Evolutionary conservation across 306 rosid species (phyloP), one percentile per base, ranked within the genome.

Genomic region (Vachellia collinsii): DNA sequence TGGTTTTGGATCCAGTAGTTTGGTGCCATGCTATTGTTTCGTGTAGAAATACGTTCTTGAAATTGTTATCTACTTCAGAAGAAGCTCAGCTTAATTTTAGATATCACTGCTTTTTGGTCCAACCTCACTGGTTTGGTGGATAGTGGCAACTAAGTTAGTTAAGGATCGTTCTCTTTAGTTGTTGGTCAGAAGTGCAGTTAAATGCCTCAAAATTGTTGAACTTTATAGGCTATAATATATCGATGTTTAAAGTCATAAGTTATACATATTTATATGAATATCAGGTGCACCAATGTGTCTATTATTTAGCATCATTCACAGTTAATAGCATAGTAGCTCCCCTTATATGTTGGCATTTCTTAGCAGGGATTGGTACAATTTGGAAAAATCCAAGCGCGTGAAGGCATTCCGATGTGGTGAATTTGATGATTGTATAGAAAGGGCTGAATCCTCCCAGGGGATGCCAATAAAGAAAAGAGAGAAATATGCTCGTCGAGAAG

Each of bases 401-500:
- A 94, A 93, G 84, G 86, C 97, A 25, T 94, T 94, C 80, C 83
- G 99, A 46, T 94, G 99, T 22, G 97, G 99, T 48, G 99, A 93
- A 77, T 94, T 94, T 88, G 99, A 94, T 82, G 99, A 89, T 58
- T 94, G 95, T 78, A 94, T 94, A 86, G 95, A 88, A 80, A 93
- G 91, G 90, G 99, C 97, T 7, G 99, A 94, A 83, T 87, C 94
- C 6, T 80, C 97, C 0, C 97, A 89, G 77, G 94, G 95, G 64
- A 90, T 94, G 97, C 97, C 97, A 1, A 85, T 89, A 75, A 94
- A 93, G 91, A 94, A 94, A 86, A 90, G 99, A 78, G 99, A 94
- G 86, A 94, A 94, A 81, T 94, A 94, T 85, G 99, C 99, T 43
- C 97, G 99, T 63, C 91, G 97, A 79, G 99, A 94, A 88, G 99